phyloP scores from a whole-genome alignment of 306 rosid species.

The Sesbania bispinosa region DNA sequence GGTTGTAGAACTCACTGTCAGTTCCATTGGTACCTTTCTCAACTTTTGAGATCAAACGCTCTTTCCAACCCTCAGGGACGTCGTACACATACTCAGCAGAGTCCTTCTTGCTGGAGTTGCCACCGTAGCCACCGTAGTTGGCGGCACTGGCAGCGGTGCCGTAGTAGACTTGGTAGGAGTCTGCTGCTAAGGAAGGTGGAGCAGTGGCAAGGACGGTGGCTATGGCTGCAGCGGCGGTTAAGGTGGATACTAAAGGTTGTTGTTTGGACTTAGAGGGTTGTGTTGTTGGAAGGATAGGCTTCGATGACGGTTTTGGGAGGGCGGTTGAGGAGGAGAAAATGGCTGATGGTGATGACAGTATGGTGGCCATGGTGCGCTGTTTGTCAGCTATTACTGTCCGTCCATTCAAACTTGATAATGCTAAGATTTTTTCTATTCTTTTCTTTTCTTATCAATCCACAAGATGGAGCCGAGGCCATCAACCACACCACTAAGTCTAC shows the following conservation, averaged over 20 bases:
- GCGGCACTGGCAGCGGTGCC: constrained; percentile 94
- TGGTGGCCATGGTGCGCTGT: constrained; percentile 69
- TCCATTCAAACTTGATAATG: too few species aligned
- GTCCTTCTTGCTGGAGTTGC: constrained; percentile 73
- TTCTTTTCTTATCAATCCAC: too few species aligned
- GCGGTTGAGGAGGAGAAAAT: constrained; percentile 40
- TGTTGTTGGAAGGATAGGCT: constrained; percentile 24
- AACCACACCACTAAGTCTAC: too few species aligned
- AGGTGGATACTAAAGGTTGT: constrained; percentile 35
- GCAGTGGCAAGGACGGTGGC: constrained; percentile 46
- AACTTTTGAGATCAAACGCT: constrained; percentile 79
- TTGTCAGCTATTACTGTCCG: too few species aligned
- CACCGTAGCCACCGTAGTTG: constrained; percentile 86
- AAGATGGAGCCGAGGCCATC: too few species aligned
- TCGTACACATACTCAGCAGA: constrained; percentile 83
- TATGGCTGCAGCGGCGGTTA: constrained; percentile 54
- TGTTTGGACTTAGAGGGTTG: constrained; percentile 29
- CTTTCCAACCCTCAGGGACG: constrained; percentile 85
- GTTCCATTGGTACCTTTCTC: constrained; percentile 87
- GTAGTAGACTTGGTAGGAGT: constrained; percentile 62
- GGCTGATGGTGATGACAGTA: constrained; percentile 53
- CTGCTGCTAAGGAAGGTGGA: constrained; percentile 51
- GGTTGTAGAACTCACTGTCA: constrained; percentile 84
- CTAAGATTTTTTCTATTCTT: too few species aligned
- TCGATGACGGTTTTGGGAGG: constrained; percentile 35